Percentiles rank a stretch among this genome's conserved stretches.
Evolutionary conservation across 768 basidiomycete genomes (phyloP).

Genomic region (Xerocomus potaroensis): DNA sequence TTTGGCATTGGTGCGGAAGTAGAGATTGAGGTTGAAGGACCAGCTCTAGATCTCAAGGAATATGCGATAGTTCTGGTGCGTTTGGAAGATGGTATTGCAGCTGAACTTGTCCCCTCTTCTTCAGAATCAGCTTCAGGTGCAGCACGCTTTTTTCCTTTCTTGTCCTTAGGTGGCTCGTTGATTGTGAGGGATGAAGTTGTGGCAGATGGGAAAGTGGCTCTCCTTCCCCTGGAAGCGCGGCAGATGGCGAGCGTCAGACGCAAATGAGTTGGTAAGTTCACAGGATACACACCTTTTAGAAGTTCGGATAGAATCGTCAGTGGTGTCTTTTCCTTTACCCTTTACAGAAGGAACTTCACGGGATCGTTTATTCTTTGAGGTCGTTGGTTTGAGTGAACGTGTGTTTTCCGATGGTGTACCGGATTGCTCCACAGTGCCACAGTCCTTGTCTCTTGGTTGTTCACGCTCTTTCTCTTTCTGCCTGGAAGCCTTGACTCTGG

Average conservation of each 20-base stretch:
- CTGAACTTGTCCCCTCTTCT: conserved; percentile 52
- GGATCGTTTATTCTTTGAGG: conserved; percentile 45
- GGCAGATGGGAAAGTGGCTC: conserved; percentile 43
- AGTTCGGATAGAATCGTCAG: conserved; percentile 47
- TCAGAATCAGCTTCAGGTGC: conserved; percentile 65
- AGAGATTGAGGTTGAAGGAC: conserved; percentile 37
- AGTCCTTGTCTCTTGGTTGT: conserved; percentile 53
- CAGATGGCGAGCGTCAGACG: conserved; percentile 28
- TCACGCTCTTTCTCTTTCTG: conserved; percentile 58
- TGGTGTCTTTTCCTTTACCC: conserved; percentile 59
- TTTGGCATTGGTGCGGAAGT: conserved; percentile 61
- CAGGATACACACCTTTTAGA: conserved; percentile 59
- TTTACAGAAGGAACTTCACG: conserved; percentile 50
- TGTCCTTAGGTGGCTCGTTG: conserved; percentile 71
- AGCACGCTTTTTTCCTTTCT: conserved; percentile 92
- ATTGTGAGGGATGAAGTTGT: conserved; percentile 52
- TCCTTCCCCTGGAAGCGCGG: conserved; percentile 50
- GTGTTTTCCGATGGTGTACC: conserved; percentile 39
- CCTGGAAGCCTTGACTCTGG: conserved; percentile 71
- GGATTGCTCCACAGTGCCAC: conserved; percentile 42
- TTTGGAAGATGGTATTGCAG: conserved; percentile 50
- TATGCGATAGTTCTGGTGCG: conserved; percentile 60
- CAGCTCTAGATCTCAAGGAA: conserved; percentile 60
- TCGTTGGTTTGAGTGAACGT: conserved; percentile 37
- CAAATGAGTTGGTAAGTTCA: conserved; percentile 23